Evolutionary conservation across 192 early-diverging fungal species (phyloP), one percentile per base, ranked within the genome.

Genomic region (Physocladia obscura): DNA sequence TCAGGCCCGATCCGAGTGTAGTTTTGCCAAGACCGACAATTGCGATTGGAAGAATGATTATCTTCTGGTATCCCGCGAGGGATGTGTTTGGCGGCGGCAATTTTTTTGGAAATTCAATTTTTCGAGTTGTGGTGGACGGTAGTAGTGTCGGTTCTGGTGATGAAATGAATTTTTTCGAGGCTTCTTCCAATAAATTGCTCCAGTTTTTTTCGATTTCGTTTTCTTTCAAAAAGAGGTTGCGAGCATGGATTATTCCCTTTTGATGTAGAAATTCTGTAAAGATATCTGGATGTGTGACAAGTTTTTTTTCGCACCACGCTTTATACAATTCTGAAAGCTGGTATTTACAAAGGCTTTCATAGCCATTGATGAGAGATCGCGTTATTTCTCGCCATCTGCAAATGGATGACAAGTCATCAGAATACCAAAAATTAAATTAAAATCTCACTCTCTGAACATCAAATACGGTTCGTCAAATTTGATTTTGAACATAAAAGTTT

Each of bases 381-480:
- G 96, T 98, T 4, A 95, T 69, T 68, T 97, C 95, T n/a, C 96
- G 84, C 92, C 95, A 98, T 57, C n/a, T n/a, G n/a, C n/a, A n/a
- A n/a, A n/a, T n/a, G n/a, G n/a, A n/a, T n/a, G n/a, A n/a, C 62
- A 52, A 35, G 30, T 19, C 22, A 22, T 22, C 48, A 64, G 19
- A 5, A 56, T 38, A 39, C 21, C 1, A 21, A 2, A 17, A 2
- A 27, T 17, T 1, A 50, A 27, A 15, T n/a, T 11, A 19, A 64
- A 57, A n/a, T n/a, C n/a, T n/a, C n/a, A n/a, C n/a, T 98, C 96
- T 27, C 94, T 86, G 79, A 91, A 98, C 87, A 95, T 89, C 35
- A 97, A 74, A 54, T 98, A 98, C 0, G 93, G 91, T 73, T 93
- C 89, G 54, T 98, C 93, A 72, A 91, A 95, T 72, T 98, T 98